These are phyloP conservation scores for Magnusiomyces suaveolens DNA, from an alignment of 1,139 yeast species.

Conservation along the genomic window DNA sequence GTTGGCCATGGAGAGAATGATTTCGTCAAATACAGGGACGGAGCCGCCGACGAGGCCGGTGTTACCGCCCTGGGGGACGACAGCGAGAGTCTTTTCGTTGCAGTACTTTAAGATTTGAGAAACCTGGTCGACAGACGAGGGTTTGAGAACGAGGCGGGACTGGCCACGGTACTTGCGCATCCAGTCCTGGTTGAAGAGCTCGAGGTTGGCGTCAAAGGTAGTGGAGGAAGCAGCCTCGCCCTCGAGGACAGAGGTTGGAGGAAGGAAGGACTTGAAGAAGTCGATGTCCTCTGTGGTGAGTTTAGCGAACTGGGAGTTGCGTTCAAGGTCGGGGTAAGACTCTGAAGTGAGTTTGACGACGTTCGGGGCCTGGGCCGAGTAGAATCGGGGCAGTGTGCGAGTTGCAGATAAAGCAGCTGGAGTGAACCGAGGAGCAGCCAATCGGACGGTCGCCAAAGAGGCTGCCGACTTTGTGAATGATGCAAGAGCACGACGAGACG, in stretches of 20 bases:
- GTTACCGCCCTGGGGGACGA: slow-evolving; percentile 96
- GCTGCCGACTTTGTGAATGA: not conserved
- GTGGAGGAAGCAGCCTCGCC: slow-evolving; percentile 42
- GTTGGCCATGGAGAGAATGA: slow-evolving; percentile 58
- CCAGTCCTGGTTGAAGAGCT: slow-evolving; percentile 83
- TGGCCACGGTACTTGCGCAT: slow-evolving; percentile 92
- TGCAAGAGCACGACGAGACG: not conserved
- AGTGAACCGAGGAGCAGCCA: not conserved
- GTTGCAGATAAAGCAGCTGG: not conserved
- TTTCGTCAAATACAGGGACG: slow-evolving; percentile 86
- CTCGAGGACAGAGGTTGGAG: slow-evolving; percentile 40
- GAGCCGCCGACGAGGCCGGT: slow-evolving; percentile 96
- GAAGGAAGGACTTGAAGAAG: slow-evolving; percentile 50
- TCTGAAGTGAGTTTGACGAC: slow-evolving; percentile 27
- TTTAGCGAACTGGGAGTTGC: slow-evolving; percentile 31
- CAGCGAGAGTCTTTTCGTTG: slow-evolving; percentile 66
- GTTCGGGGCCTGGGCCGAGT: not conserved
- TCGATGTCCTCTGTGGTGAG: slow-evolving; percentile 51
- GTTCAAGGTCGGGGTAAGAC: slow-evolving; percentile 22
- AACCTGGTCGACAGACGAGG: slow-evolving; percentile 73
- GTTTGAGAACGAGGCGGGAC: slow-evolving; percentile 71
- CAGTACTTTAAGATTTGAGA: slow-evolving; percentile 71
- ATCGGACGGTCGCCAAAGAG: not conserved
- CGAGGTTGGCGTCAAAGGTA: slow-evolving; percentile 29
- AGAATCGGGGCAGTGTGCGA: not conserved